Percentiles rank a stretch among this genome's conserved stretches.
Conservation (phyloP, 2,329 filamentous ascomycete genomes). For the Ramularia collo-cygni region DNA sequence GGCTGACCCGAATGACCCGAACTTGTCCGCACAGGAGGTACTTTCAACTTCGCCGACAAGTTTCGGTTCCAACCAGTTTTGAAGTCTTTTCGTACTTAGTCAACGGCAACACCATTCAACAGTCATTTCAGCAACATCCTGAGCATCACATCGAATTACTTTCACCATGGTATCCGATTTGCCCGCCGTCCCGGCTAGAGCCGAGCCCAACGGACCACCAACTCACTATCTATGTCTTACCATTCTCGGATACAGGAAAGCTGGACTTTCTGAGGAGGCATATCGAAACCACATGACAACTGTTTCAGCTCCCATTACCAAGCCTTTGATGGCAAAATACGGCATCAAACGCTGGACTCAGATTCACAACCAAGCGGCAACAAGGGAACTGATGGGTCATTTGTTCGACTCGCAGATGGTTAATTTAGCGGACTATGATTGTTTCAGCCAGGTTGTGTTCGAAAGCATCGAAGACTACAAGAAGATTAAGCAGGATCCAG, state of each 20-base stretch:
- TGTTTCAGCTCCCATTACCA: slow-evolving; percentile 40
- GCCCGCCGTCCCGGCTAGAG: too few relatives aligned
- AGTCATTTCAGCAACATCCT: too few relatives aligned
- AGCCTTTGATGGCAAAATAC: slow-evolving; percentile 44
- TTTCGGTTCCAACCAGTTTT: too few relatives aligned
- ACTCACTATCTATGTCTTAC: slow-evolving; percentile 32
- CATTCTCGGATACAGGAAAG: slow-evolving; percentile 42
- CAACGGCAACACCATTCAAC: too few relatives aligned
- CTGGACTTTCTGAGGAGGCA: slow-evolving; percentile 44
- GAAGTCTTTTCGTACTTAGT: too few relatives aligned
- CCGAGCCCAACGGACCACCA: too few relatives aligned
- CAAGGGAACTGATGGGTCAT: slow-evolving; percentile 36
- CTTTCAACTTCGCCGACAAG: too few relatives aligned
- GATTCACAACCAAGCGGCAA: slow-evolving; percentile 38
- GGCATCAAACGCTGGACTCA: slow-evolving; percentile 15
- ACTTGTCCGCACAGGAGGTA: too few relatives aligned
- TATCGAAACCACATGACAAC: slow-evolving; percentile 44
- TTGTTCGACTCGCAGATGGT: slow-evolving; percentile 41
- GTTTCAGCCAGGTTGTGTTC: slow-evolving; percentile 45
- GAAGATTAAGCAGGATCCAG: slow-evolving; percentile 44
- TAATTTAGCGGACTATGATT: slow-evolving; percentile 46
- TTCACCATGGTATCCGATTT: too few relatives aligned
- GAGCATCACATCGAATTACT: too few relatives aligned
- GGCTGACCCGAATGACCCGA: too few relatives aligned
- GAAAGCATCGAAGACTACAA: slow-evolving; percentile 40